Evolutionary conservation across 345 rosid genomes (phyloP).

Genomic region (Iberis pinnata): DNA sequence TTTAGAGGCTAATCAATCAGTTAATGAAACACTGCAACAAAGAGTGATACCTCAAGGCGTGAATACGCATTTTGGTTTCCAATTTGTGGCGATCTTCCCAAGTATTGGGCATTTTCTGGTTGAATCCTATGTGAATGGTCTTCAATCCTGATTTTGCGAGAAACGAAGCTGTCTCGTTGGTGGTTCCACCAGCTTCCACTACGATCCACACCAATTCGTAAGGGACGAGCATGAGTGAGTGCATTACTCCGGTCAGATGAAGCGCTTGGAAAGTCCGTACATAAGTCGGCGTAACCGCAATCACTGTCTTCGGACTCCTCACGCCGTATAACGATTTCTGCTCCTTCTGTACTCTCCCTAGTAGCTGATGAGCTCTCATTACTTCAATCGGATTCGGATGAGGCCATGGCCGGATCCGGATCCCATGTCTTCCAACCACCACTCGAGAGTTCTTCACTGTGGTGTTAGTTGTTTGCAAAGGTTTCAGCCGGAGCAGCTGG

Average conservation of each 20-base stretch:
- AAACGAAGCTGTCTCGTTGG: slow-evolving; percentile 71
- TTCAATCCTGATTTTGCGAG: slow-evolving; percentile 61
- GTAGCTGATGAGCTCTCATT: slow-evolving; percentile 78
- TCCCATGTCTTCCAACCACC: slow-evolving; percentile 95
- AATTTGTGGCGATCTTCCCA: slow-evolving; percentile 68
- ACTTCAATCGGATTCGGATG: slow-evolving; percentile 92
- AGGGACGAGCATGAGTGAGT: slow-evolving; percentile 83
- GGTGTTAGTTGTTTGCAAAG: slow-evolving; percentile 17
- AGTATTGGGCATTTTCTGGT: slow-evolving; percentile 57
- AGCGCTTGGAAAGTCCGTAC: slow-evolving; percentile 95
- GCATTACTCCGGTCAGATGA: slow-evolving; percentile 91
- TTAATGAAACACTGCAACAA: neutral
- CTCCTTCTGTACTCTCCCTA: slow-evolving; percentile 84
- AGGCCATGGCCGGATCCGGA: slow-evolving; percentile 99
- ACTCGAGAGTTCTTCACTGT: slow-evolving; percentile 46
- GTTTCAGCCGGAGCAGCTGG: slow-evolving; percentile 20
- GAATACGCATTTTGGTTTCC: slow-evolving; percentile 80
- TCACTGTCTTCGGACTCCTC: slow-evolving; percentile 56
- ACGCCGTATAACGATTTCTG: slow-evolving; percentile 73
- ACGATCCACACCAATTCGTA: slow-evolving; percentile 93
- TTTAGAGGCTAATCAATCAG: neutral
- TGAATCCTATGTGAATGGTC: slow-evolving; percentile 58
- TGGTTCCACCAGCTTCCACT: slow-evolving; percentile 84
- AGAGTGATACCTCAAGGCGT: slow-evolving; percentile 53
- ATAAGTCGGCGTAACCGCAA: slow-evolving; percentile 88